Base-by-base conservation (phyloP, 805 yeast species). In the Lachancea fermentati region DNA sequence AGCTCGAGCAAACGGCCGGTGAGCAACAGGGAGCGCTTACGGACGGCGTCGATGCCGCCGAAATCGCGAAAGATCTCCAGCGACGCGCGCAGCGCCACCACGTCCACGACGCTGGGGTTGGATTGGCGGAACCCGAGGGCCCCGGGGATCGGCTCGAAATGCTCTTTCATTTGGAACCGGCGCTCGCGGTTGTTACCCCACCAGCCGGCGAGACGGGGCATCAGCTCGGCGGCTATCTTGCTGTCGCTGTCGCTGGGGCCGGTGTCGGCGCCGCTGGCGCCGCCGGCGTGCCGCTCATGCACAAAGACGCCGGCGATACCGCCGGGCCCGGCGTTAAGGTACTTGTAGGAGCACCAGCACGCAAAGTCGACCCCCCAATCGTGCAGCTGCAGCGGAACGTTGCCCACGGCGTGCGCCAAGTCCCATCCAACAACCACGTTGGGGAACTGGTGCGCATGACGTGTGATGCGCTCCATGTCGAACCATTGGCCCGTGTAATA, bases 291-390 rank as follows among this genome's bases (percentile, higher is more conserved):
- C 45, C 62, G 71, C 47, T 78, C 81, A 57, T 89, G 79, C 29
- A 89, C 81, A 53, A 77, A 89, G 16, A 86, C 71, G 1, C 96
- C 96, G 4, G 88, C 95, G 48, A 88, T 85, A 4, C 80, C 91
- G 34, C 97, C 97, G 0, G 97, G 96, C 0, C 97, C 97, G 3
- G 95, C 62, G 58, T 91, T 91, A 47, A 89, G 64, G 58, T 89
- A 89, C 60, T 89, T 89, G 69, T 89, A 89, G 4, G 94, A 79
- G 60, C 97, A 89, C 88, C 96, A 89, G 14, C 78, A 86, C 1
- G 97, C 97, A 67, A 89, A 88, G 62, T 89, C 97, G 4, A 85
- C 93, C 42, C 73, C 66, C 96, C 96, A 89, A 36, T 85, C 86
- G 58, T 89, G 97, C 38, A 89, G 65, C 36, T 72, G 52, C 38